Evolutionary conservation across 148 eudicot species (phyloP), one percentile per base, ranked within the genome.

Genomic region (Persicaria tinctoria): DNA sequence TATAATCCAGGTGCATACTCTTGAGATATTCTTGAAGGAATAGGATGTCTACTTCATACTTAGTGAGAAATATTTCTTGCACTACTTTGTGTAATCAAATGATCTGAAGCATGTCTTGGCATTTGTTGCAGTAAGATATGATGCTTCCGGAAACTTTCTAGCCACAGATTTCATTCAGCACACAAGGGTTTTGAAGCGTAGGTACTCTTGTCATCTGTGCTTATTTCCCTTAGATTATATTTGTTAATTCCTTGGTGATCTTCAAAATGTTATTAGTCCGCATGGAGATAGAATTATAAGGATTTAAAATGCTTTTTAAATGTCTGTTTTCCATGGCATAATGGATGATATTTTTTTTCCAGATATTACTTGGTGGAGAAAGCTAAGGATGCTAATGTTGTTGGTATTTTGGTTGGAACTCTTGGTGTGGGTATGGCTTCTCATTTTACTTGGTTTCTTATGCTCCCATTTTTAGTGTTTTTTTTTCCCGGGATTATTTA

Each of bases 321-420:
- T 10, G 1, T 10, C 4, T 76, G 44, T 74, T 41, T 62, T 54
- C 20, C 47, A 17, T 66, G 38, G 27, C 38, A 5, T 51, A 70
- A 45, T 68, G 20, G 53, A 23, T 48, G 44, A 18, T 38, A 2
- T 10, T 73, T 79, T 72, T 84, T 74, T 84, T 32, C 72, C 89
- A 94, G 98, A 81, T 94, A 94, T 88, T 94, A 88, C 80, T 85
- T 94, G 59, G 96, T 94, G 73, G 98, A 94, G 82, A 94, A 94
- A 83, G 97, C 98, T 51, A 94, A 92, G 87, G 98, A 94, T 89
- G 98, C 98, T 59, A 85, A 87, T 69, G 89, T 94, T 78, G 85
- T 94, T 77, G 98, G 97, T 45, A 91, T 94, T 64, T 81, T 94
- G 90, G 97, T 94, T 38, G 98, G 98, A 71, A 94, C 98, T 46